phyloP scores from a whole-genome alignment of 495 filamentous ascomycete species.

The Podospora comata region DNA sequence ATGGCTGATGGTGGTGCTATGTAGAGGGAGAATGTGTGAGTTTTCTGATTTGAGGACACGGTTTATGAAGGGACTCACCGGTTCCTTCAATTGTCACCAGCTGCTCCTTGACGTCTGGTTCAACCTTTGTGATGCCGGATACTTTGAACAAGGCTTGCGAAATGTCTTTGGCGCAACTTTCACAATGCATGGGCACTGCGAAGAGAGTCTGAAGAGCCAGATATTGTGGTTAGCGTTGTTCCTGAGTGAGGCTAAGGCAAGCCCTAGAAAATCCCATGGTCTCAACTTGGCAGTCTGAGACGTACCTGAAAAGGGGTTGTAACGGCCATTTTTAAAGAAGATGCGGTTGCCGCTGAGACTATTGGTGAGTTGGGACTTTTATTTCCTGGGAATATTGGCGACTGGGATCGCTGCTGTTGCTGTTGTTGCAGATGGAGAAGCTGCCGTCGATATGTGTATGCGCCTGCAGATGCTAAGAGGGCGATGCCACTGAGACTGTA shows the following conservation, averaged over 20 bases:
- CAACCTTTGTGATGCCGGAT: conserved; percentile 65
- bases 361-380: background rate
- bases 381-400: background rate
- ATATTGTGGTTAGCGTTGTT: conserved; percentile 15
- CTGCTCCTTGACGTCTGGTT: conserved; percentile 63
- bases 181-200: conserved; percentile 89
- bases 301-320: conserved; percentile 48
- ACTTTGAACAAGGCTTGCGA: conserved; percentile 71
- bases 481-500: conserved; percentile 21
- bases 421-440: background rate
- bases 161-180: conserved; percentile 79
- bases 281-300: no score
- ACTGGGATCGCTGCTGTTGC: conserved; percentile 8
- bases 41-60: background rate
- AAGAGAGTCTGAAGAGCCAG: conserved; percentile 70
- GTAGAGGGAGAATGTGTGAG: background rate
- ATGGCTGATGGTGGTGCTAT: conserved; percentile 81
- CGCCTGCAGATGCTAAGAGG: conserved; percentile 22
- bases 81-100: conserved; percentile 68
- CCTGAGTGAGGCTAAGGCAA: background rate
- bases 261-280: conserved; percentile 1
- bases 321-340: conserved; percentile 29
- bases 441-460: conserved; percentile 21
- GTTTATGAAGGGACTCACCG: conserved; percentile 39
- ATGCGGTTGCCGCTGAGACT: background rate